Conservation (phyloP, 305 asterid species). For the Stenogyne calaminthoides region DNA sequence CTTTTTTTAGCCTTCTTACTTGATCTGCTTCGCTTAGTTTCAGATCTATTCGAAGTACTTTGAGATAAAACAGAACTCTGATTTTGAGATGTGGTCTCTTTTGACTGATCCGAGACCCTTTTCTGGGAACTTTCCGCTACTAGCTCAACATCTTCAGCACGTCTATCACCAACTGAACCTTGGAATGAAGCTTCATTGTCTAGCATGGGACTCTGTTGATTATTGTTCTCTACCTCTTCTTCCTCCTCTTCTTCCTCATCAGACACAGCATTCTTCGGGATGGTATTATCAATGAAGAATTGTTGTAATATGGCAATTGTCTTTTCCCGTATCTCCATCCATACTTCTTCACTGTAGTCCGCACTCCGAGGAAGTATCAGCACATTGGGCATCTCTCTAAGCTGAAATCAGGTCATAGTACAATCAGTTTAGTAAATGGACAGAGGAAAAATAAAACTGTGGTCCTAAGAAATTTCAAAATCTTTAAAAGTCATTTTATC, state of each 20-base stretch:
- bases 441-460: not conserved
- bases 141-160: constrained; percentile 50
- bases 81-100: constrained; percentile 63
- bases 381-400: constrained; percentile 99
- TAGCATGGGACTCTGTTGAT: constrained; percentile 46
- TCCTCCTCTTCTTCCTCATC: constrained; percentile 85
- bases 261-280: constrained; percentile 78
- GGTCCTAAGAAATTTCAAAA: constrained; percentile 7
- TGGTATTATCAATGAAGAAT: constrained; percentile 70
- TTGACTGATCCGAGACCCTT: constrained; percentile 51
- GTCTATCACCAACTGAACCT: constrained; percentile 58
- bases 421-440: constrained; percentile 20
- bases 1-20: constrained; percentile 95
- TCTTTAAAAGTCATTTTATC: not conserved
- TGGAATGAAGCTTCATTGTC: constrained; percentile 60
- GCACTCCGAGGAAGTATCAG: constrained; percentile 99
- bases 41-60: constrained; percentile 62
- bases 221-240: constrained; percentile 54
- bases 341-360: constrained; percentile 99
- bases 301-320: constrained; percentile 75
- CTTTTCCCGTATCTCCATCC: constrained; percentile 99
- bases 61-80: constrained; percentile 67
- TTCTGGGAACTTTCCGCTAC: constrained; percentile 74
- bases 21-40: constrained; percentile 85
- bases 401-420: constrained; percentile 48